These are phyloP conservation scores for Mariannaea elegans DNA, from an alignment of 2,329 filamentous ascomycete species.

Conservation along the genomic window DNA sequence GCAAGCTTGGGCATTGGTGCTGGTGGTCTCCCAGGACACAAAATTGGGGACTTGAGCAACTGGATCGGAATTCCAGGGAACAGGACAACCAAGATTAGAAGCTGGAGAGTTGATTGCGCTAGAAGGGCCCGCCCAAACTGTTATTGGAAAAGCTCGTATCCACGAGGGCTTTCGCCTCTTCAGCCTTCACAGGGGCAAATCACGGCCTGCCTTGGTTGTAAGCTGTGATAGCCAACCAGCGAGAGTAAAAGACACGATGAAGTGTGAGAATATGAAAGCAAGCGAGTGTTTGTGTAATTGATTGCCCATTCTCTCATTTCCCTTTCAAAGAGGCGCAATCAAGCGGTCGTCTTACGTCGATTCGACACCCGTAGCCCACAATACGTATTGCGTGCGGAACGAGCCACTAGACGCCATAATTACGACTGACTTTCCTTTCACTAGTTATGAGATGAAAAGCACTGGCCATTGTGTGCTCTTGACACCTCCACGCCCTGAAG, in stretches of 20 bases:
- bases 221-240: background rate
- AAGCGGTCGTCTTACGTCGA: background rate
- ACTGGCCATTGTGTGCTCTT: constrained; percentile 1
- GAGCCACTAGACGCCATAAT: constrained; percentile 18
- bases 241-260: background rate
- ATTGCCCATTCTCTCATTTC: background rate
- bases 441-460: background rate
- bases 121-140: constrained; percentile 4
- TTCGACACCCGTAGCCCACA: constrained; percentile 5
- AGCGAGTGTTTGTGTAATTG: background rate
- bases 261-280: background rate
- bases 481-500: constrained; percentile 10
- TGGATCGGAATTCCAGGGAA: constrained; percentile 7
- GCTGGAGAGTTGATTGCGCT: constrained; percentile 19
- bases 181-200: background rate
- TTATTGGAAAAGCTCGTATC: constrained; percentile 13
- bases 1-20: no score
- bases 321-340: constrained; percentile 1
- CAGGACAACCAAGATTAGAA: constrained; percentile 17
- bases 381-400: constrained; percentile 14
- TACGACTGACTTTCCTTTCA: constrained; percentile 5
- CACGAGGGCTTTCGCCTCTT: background rate
- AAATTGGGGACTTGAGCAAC: background rate
- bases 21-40: background rate
- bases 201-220: background rate